Conservation (phyloP, 2,329 filamentous ascomycete species). For the Penicillium expansum region DNA sequence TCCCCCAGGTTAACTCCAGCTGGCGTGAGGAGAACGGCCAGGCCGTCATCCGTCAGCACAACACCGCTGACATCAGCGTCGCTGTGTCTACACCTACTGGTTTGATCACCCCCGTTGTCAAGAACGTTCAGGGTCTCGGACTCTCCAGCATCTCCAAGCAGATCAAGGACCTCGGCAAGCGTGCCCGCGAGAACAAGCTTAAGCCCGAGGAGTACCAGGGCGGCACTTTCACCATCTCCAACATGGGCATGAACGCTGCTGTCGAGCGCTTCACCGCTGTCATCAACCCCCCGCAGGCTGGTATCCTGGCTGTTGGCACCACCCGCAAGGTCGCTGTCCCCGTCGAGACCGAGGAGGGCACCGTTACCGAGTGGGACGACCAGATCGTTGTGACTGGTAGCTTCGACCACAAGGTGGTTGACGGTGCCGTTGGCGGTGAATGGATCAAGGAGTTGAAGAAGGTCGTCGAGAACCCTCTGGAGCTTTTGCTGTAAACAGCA, state of each 20-base stretch:
- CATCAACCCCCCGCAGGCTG: conserved; percentile 97
- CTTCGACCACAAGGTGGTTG: conserved; percentile 99
- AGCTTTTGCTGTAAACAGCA: conserved; percentile 74
- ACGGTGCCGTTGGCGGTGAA: conserved; percentile 92
- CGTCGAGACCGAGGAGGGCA: conserved; percentile 78
- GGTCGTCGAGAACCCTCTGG: conserved; percentile 93
- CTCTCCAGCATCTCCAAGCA: conserved; percentile 82
- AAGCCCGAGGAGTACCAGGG: conserved; percentile 99
- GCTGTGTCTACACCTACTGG: conserved; percentile 90
- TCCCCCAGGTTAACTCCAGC: conserved; percentile 91
- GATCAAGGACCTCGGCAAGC: conserved; percentile 96
- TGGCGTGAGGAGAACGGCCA: conserved; percentile 78
- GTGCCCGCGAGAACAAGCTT: conserved; percentile 93
- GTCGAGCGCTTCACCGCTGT: conserved; percentile 97
- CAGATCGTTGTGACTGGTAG: conserved; percentile 92
- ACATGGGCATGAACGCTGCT: conserved; percentile 99
- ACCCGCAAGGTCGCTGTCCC: conserved; percentile 93
- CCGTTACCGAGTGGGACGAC: conserved; percentile 85
- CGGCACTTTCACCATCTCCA: conserved; percentile 97
- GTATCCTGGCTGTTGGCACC: conserved; percentile 91
- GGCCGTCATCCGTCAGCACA: conserved; percentile 83
- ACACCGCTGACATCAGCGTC: conserved; percentile 89
- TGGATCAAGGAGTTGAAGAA: conserved; percentile 98
- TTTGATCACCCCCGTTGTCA: conserved; percentile 96
- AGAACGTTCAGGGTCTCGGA: conserved; percentile 79